Evolutionary conservation across 345 rosid species (phyloP), one percentile per base, ranked within the genome.

Genomic region (Linum tenue): DNA sequence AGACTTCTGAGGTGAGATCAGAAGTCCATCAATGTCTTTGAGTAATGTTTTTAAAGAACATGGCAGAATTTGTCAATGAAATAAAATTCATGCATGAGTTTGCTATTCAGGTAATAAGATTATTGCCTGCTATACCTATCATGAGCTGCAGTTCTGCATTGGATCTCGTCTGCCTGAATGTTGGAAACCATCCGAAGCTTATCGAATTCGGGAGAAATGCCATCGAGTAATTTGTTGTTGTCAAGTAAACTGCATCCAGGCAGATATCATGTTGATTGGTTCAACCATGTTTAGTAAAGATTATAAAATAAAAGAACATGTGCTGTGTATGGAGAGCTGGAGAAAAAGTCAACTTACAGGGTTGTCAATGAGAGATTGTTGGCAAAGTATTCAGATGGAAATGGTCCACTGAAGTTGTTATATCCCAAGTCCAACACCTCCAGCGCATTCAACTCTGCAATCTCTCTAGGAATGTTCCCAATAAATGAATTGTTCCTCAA

Each of bases 401-500:
- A 80, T 5, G 77, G 63, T 42, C 86, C 90, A 42, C 81, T 82
- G 56, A 92, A 88, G 80, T 90, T 85, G 77, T 92, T 92, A 59
- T 69, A 77, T 78, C 87, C 85, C 76, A 92, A 77, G 75, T 92
- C 98, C 85, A 92, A 80, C 69, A 77, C 73, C 77, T 90, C 86
- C 76, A 92, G 79, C 76, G 81, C 86, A 75, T 75, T 82, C 79
- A 92, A 51, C 55, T 81, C 76, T 69, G 84, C 73, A 58, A 90
- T 77, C 78, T 88, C 98, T 70, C 79, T 59, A 67, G 97, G 98
- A 65, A 90, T 71, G 56, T 42, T 68, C 48, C 97, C 96, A 37
- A 66, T 70, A 68, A 92, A 86, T 35, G 96, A 86, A 69, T 90
- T 90, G 82, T 92, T 90, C 78, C 95, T 87, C 38, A 92, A 74